Evolutionary conservation across 345 rosid genomes (phyloP).

Genomic region (Syzygium jambos): DNA sequence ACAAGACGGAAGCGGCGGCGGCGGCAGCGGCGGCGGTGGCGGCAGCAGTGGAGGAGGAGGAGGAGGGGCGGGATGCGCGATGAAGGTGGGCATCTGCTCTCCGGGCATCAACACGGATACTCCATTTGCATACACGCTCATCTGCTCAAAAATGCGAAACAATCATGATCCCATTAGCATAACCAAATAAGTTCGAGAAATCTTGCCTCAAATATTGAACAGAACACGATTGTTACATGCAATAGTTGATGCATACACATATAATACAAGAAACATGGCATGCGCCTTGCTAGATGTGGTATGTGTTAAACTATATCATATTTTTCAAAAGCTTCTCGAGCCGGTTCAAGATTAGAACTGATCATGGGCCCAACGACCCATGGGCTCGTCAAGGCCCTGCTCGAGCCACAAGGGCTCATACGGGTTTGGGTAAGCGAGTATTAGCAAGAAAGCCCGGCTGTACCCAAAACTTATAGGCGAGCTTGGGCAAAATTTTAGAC

Average conservation of each 20-base stretch:
- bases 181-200: background rate
- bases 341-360: background rate
- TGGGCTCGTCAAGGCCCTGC: background rate
- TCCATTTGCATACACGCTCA: slow-evolving; percentile 40
- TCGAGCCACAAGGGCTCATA: background rate
- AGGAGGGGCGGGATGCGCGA: slow-evolving; percentile 60
- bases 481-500: background rate
- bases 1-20: background rate
- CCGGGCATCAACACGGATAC: slow-evolving; percentile 84
- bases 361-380: background rate
- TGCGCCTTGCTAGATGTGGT: background rate
- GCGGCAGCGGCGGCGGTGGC: too few species aligned
- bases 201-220: background rate
- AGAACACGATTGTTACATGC: background rate
- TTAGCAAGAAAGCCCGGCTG: background rate
- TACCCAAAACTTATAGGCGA: background rate
- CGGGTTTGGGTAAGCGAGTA: background rate
- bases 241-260: background rate
- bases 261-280: background rate
- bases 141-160: slow-evolving; percentile 18
- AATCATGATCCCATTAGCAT: background rate
- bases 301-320: background rate
- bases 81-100: slow-evolving; percentile 56
- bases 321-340: background rate
- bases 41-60: too few species aligned